Evolutionary conservation across 2,329 filamentous ascomycete species (phyloP), one percentile per base, ranked within the genome.

Genomic region (Colletotrichum musae): DNA sequence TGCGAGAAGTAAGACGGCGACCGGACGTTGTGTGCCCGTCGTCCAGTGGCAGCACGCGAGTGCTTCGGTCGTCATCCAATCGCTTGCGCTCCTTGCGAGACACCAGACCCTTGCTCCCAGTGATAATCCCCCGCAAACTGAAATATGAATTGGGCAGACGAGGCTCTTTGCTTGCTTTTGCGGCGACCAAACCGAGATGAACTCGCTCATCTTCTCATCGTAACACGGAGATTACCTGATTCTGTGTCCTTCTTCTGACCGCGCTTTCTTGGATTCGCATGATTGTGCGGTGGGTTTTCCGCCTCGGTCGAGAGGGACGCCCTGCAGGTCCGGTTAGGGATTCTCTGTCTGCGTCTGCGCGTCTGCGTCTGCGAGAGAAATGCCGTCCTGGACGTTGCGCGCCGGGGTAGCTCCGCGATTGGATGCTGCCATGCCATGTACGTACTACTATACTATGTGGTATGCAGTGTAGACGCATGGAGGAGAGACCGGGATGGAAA

Each of bases 51-150:
- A 66, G 45, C 7, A 21, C 51, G 62, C 56, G 56, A 16, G 6
- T 64, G 58, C 52, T 63, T 72, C 70, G 70, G 51, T 71, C 52
- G 48, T 58, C 45, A 36, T 53, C 70, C 70, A 72, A 72, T 72
- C 70, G 70, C 68, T 72, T 72, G 64, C 41, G 60, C 58, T 68
- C 59, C 68, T 53, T 58, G 16, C 12, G 36, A 57, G 62, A 69
- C 56, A 66, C 18, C 50, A 43, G 45, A 69, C 43, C 66, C 66
- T 60, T 60, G 62, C 66, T 47, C 50, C 56, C 15, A 59, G 62
- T 45, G 62, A 66, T 24, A 45, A 69, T 69, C 56, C 66, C 66
- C 56, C 62, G 63, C 66, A 66, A 66, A 56, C n/a, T 48, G 24
- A 57, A 59, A 28, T 43, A 39, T 39, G 54, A 56, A 56, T 60